These are phyloP conservation scores for Boletus insuetus DNA, from an alignment of 768 basidiomycete genomes.

Conservation along the genomic window DNA sequence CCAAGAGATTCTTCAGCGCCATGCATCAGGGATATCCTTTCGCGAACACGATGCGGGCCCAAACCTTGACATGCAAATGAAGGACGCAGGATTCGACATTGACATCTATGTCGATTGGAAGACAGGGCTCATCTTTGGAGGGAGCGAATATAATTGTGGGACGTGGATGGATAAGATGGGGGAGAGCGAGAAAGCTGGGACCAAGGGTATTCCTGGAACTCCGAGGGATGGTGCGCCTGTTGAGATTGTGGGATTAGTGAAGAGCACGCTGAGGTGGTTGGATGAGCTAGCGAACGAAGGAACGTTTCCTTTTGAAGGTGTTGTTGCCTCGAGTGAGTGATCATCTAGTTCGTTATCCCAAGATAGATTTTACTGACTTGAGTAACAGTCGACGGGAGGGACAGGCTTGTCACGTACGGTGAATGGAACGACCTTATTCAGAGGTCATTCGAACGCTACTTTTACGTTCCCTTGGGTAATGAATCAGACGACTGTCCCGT, in stretches of 20 bases:
- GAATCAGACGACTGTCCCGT: neutral
- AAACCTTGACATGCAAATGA: conserved; percentile 98
- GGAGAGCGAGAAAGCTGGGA: conserved; percentile 86
- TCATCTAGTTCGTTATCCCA: neutral
- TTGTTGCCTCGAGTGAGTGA: conserved; percentile 71
- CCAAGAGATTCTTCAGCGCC: conserved; percentile 94
- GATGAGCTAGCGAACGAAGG: conserved; percentile 59
- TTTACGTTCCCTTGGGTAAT: conserved; percentile 81
- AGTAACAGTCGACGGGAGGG: conserved; percentile 61
- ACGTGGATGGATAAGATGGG: conserved; percentile 99
- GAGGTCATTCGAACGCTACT: conserved; percentile 82
- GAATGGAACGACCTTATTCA: conserved; percentile 89
- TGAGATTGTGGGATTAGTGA: conserved; percentile 91
- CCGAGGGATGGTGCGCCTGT: conserved; percentile 95
- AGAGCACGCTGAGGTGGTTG: conserved; percentile 92
- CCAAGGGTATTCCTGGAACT: conserved; percentile 93
- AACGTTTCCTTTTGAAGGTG: conserved; percentile 88
- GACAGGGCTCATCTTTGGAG: conserved; percentile 87
- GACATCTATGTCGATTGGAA: conserved; percentile 94
- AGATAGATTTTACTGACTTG: neutral
- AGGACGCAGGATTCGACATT: conserved; percentile 87
- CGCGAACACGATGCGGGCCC: conserved; percentile 96
- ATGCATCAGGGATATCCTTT: conserved; percentile 89
- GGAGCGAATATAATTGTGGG: conserved; percentile 82
- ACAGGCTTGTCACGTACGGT: conserved; percentile 76